phyloP scores from a whole-genome alignment of 176 grass and related monocot genomes.

The Phragmites australis region DNA sequence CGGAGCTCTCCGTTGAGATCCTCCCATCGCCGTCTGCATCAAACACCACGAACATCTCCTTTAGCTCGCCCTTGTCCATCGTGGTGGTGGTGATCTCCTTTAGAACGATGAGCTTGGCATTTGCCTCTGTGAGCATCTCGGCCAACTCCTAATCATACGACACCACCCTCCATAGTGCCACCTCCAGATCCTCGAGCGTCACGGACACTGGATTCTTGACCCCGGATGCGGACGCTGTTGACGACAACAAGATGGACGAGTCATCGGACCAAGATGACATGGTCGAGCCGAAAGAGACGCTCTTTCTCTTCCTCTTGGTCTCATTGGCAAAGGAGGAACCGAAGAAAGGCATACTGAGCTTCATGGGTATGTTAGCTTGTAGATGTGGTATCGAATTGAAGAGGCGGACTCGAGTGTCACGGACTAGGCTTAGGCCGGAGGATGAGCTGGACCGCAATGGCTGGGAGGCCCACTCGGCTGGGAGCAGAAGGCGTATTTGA shows the following conservation, averaged over 20 bases:
- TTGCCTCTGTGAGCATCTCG: constrained; percentile 36
- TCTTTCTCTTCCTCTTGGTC: neutral
- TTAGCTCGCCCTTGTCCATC: constrained; percentile 60
- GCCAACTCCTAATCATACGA: constrained; percentile 46
- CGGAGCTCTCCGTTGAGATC: constrained; percentile 83
- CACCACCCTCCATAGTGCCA: constrained; percentile 40
- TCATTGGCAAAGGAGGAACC: constrained; percentile 17
- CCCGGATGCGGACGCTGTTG: neutral
- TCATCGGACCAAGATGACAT: constrained; percentile 17
- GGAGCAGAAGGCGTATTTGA: no score
- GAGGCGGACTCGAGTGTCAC: fast-evolving
- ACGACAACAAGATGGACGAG: constrained; percentile 22
- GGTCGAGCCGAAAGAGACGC: constrained; percentile 34
- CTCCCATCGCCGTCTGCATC: constrained; percentile 72
- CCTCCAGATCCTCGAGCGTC: constrained; percentile 49
- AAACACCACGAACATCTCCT: constrained; percentile 64
- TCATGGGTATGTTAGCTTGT: constrained; percentile 7
- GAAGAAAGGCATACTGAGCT: constrained; percentile 14
- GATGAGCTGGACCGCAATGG: no score
- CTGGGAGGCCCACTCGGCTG: no score
- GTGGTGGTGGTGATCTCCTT: constrained; percentile 16
- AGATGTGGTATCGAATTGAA: neutral
- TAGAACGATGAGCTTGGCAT: constrained; percentile 11
- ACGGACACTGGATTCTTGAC: constrained; percentile 2
- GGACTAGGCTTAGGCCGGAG: no score